A percentile compares a stretch with the other conserved stretches of the same genome.
Conservation (phyloP, 2,329 filamentous ascomycete genomes). For the Macrophomina phaseolina region DNA sequence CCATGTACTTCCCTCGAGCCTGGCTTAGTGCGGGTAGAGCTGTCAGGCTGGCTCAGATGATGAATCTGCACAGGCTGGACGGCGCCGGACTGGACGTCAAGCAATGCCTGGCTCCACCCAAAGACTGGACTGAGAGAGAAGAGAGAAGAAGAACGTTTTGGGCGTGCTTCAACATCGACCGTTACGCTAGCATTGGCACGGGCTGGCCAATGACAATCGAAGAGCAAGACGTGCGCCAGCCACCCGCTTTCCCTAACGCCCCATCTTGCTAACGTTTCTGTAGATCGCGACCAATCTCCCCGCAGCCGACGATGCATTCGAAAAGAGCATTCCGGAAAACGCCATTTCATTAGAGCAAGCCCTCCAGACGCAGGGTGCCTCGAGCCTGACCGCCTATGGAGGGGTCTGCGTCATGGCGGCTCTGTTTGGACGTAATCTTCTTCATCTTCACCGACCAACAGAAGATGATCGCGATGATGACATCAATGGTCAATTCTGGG, state of each 20-base stretch:
- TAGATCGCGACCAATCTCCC: slow-evolving; percentile 84
- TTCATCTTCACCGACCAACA: slow-evolving; percentile 87
- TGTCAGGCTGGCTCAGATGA: slow-evolving; percentile 85
- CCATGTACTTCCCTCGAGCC: slow-evolving; percentile 95
- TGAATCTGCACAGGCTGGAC: slow-evolving; percentile 87
- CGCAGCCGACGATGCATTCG: slow-evolving; percentile 81
- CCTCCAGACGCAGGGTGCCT: slow-evolving; percentile 73
- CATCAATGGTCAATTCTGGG: slow-evolving; percentile 94
- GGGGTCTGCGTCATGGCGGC: slow-evolving; percentile 85
- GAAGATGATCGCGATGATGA: slow-evolving; percentile 82
- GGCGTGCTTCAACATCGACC: slow-evolving; percentile 89
- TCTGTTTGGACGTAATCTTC: slow-evolving; percentile 87
- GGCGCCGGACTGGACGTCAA: slow-evolving; percentile 86
- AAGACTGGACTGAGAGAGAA: slow-evolving; percentile 93
- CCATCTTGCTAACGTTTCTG: background rate
- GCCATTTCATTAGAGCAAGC: slow-evolving; percentile 73
- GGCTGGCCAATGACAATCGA: slow-evolving; percentile 97
- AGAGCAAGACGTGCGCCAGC: slow-evolving; percentile 72
- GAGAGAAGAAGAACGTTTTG: slow-evolving; percentile 92
- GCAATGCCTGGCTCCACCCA: slow-evolving; percentile 82
- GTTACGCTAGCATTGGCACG: slow-evolving; percentile 93
- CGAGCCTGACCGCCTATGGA: slow-evolving; percentile 76
- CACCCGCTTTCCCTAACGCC: background rate
- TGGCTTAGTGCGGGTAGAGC: slow-evolving; percentile 91
- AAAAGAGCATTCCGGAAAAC: slow-evolving; percentile 76